A percentile compares a stretch with the other conserved stretches of the same genome.
phyloP scores from a whole-genome alignment of 2,329 filamentous ascomycete genomes.

The Colletotrichum siamense region DNA sequence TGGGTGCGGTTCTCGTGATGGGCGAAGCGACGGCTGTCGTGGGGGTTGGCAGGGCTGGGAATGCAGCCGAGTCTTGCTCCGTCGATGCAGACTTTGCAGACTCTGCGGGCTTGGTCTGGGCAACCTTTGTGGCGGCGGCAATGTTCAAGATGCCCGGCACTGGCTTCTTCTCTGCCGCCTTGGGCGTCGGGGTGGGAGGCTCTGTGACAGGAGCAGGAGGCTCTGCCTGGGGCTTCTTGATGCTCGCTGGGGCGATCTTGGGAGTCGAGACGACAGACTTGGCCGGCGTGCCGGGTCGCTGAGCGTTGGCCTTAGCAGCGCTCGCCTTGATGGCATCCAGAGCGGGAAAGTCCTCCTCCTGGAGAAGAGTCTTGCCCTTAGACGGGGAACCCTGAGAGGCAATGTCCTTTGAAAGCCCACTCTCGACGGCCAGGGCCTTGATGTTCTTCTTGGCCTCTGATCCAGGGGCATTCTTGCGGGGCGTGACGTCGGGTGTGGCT shows the following conservation, averaged over 20 bases:
- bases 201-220: neutral
- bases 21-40: constrained; percentile 56
- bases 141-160: constrained; percentile 53
- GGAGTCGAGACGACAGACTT: constrained; percentile 39
- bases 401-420: constrained; percentile 52
- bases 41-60: constrained; percentile 57
- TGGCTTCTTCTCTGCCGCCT: constrained; percentile 41
- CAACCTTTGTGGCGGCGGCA: constrained; percentile 49
- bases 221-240: constrained; percentile 34
- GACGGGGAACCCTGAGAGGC: constrained; percentile 40
- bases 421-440: constrained; percentile 51
- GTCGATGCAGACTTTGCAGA: constrained; percentile 23
- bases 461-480: constrained; percentile 32
- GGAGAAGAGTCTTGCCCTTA: constrained; percentile 39
- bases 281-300: constrained; percentile 33
- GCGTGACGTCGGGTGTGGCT: constrained; percentile 38
- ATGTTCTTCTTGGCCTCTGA: constrained; percentile 46
- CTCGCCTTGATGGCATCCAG: constrained; percentile 52
- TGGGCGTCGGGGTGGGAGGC: constrained; percentile 19
- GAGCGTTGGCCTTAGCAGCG: constrained; percentile 41
- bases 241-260: constrained; percentile 37
- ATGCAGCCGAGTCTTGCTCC: constrained; percentile 45
- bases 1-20: constrained; percentile 56
- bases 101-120: constrained; percentile 34
- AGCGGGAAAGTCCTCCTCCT: constrained; percentile 69